Percentiles rank a stretch among this genome's conserved stretches.
phyloP scores from a whole-genome alignment of 768 basidiomycete genomes.

The Agaricus bisporus region DNA sequence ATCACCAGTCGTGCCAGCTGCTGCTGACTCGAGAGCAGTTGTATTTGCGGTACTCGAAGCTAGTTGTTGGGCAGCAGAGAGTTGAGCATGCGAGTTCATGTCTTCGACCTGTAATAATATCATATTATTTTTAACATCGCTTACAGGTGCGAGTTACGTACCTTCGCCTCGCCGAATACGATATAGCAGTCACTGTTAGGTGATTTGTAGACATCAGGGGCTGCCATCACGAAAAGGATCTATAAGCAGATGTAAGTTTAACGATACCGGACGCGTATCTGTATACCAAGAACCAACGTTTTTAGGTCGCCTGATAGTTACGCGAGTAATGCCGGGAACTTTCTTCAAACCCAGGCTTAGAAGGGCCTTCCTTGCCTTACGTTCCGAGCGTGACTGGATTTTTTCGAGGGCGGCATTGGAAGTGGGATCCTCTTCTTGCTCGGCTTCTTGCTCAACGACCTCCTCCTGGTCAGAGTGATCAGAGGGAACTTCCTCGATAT shows the following conservation, averaged over 20 bases:
- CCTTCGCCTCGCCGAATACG: slow-evolving; percentile 97
- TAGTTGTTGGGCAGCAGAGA: slow-evolving; percentile 77
- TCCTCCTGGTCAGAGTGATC: slow-evolving; percentile 74
- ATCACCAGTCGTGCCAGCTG: slow-evolving; percentile 51
- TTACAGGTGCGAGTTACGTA: slow-evolving; percentile 18
- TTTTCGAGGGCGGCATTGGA: slow-evolving; percentile 84
- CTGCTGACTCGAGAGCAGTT: slow-evolving; percentile 36
- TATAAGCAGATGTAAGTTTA: slow-evolving; percentile 20
- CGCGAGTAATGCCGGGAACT: slow-evolving; percentile 89
- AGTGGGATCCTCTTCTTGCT: slow-evolving; percentile 76
- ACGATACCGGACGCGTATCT: neutral
- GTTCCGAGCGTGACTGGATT: slow-evolving; percentile 90
- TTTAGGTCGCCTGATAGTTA: slow-evolving; percentile 92
- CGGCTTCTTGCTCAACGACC: slow-evolving; percentile 46
- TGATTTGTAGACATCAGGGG: slow-evolving; percentile 97
- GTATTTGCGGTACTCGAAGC: slow-evolving; percentile 43
- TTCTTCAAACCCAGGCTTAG: slow-evolving; percentile 88
- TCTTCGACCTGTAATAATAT: slow-evolving; percentile 62
- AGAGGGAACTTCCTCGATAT: slow-evolving; percentile 78
- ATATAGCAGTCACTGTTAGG: slow-evolving; percentile 98
- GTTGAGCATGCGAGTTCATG: slow-evolving; percentile 74
- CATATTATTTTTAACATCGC: neutral
- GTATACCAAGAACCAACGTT: slow-evolving; percentile 50
- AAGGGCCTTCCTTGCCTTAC: slow-evolving; percentile 93
- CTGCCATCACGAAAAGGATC: slow-evolving; percentile 88